Conservation (phyloP, 2,329 filamentous ascomycete genomes). For the Xylaria sp. region DNA sequence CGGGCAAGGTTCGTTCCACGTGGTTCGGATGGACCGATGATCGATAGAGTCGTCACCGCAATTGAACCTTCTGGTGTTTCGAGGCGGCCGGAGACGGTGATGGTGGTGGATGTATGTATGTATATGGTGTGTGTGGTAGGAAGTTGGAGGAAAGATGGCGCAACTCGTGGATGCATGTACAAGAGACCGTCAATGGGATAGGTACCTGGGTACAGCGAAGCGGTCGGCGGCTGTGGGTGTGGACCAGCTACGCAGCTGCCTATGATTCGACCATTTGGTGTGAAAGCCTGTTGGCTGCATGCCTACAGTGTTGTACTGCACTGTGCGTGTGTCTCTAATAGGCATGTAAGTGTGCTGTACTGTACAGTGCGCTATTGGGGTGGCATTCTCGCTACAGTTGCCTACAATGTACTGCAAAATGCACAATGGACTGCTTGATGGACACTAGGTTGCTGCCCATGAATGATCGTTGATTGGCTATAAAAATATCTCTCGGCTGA, state of each 20-base stretch:
- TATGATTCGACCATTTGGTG: constrained; percentile 45
- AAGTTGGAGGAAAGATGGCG: constrained; percentile 37
- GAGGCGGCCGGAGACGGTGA: constrained; percentile 13
- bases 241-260: constrained; percentile 48
- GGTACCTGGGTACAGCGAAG: constrained; percentile 28
- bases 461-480: constrained; percentile 10
- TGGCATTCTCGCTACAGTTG: neutral
- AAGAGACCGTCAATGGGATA: constrained; percentile 25
- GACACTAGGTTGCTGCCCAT: neutral
- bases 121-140: constrained; percentile 23
- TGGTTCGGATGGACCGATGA: constrained; percentile 9
- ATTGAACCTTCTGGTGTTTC: constrained; percentile 18
- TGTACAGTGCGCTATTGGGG: neutral
- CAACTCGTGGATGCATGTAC: constrained; percentile 33
- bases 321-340: neutral
- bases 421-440: neutral
- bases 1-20: constrained; percentile 33
- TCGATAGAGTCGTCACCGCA: constrained; percentile 9
- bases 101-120: constrained; percentile 4
- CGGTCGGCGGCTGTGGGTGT: constrained; percentile 46
- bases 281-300: constrained; percentile 19
- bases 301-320: constrained; percentile 3
- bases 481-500: constrained; percentile 1
- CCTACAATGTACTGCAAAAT: neutral
- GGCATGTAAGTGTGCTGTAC: neutral